These are phyloP conservation scores for Didymella arachidicola DNA, from an alignment of 2,329 filamentous ascomycete species.

Conservation along the genomic window DNA sequence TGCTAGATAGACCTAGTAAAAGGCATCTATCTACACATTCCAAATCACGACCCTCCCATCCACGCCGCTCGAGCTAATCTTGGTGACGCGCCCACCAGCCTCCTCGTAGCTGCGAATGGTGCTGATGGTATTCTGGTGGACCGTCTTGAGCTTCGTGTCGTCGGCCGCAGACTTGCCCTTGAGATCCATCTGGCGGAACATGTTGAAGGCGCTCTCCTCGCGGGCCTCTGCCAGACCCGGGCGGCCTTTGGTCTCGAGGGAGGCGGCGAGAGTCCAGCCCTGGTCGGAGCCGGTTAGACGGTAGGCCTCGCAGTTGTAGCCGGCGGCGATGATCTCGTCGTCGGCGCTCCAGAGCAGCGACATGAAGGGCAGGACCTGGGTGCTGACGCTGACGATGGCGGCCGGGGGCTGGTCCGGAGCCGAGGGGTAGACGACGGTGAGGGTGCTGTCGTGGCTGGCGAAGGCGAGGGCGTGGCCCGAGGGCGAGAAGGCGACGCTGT, in stretches of 20 bases:
- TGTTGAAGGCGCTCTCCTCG: conserved; percentile 94
- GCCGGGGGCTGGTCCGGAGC: conserved; percentile 88
- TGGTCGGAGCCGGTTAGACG: conserved; percentile 79
- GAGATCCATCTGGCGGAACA: conserved; percentile 99
- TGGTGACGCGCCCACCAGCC: conserved; percentile 69
- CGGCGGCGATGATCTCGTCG: conserved; percentile 91
- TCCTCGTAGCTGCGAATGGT: conserved; percentile 80
- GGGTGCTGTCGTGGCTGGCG: conserved; percentile 91
- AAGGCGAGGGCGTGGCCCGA: conserved; percentile 94
- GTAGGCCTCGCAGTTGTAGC: conserved; percentile 88
- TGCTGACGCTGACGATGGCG: conserved; percentile 89
- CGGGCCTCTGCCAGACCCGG: conserved; percentile 67
- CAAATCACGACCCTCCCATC: conserved; percentile 59
- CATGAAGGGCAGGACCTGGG: conserved; percentile 90
- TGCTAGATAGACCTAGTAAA: not conserved
- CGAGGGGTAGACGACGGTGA: conserved; percentile 94
- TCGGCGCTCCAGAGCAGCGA: conserved; percentile 92
- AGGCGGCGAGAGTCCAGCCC: conserved; percentile 85
- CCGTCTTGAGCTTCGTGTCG: conserved; percentile 92
- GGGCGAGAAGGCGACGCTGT: conserved; percentile 91
- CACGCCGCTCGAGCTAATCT: conserved; percentile 74
- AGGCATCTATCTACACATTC: conserved; percentile 47
- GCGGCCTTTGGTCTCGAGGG: conserved; percentile 76
- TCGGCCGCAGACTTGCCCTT: conserved; percentile 85
- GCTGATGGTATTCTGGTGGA: conserved; percentile 95